Evolutionary conservation across 2,329 filamentous ascomycete genomes (phyloP).

Genomic region (Calonectria ilicicola): DNA sequence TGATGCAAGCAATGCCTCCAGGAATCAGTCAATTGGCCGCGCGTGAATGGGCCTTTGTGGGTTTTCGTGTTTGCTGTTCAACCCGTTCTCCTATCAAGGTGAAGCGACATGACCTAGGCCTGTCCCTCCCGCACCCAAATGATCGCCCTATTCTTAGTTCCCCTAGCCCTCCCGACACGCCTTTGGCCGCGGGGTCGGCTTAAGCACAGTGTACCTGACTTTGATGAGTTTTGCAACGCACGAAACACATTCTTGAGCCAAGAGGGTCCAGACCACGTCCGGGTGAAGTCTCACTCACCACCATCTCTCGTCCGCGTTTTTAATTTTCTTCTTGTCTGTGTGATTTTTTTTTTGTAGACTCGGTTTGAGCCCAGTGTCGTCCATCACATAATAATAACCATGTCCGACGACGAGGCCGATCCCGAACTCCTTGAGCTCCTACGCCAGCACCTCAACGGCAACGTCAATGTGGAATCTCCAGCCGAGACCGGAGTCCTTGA

Average conservation of each 20-base stretch:
- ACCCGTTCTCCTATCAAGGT: background rate
- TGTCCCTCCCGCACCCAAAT: background rate
- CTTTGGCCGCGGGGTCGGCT: slow-evolving; percentile 8
- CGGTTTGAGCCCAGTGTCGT: background rate
- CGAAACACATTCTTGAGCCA: slow-evolving; percentile 18
- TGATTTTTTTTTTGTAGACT: slow-evolving; percentile 1
- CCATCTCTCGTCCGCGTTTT: background rate
- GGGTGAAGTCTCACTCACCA: slow-evolving; percentile 4
- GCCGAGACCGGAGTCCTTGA: slow-evolving; percentile 86
- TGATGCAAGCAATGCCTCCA: slow-evolving; percentile 9
- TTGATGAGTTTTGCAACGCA: slow-evolving; percentile 10
- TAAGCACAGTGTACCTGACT: slow-evolving; percentile 1
- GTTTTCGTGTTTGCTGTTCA: background rate
- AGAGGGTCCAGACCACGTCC: background rate
- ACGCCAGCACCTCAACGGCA: slow-evolving; percentile 79
- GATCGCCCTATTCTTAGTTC: slow-evolving; percentile 4
- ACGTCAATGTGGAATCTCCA: slow-evolving; percentile 64
- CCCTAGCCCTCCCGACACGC: slow-evolving; percentile 1
- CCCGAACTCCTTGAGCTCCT: slow-evolving; percentile 88
- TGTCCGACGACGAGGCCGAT: slow-evolving; percentile 95
- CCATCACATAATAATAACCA: slow-evolving; percentile 48
- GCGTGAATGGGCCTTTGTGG: background rate
- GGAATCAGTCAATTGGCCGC: slow-evolving; percentile 18
- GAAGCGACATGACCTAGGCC: background rate
- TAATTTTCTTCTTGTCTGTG: background rate